phyloP scores from a whole-genome alignment of 176 grass and related monocot genomes.

The Carex cristatella region DNA sequence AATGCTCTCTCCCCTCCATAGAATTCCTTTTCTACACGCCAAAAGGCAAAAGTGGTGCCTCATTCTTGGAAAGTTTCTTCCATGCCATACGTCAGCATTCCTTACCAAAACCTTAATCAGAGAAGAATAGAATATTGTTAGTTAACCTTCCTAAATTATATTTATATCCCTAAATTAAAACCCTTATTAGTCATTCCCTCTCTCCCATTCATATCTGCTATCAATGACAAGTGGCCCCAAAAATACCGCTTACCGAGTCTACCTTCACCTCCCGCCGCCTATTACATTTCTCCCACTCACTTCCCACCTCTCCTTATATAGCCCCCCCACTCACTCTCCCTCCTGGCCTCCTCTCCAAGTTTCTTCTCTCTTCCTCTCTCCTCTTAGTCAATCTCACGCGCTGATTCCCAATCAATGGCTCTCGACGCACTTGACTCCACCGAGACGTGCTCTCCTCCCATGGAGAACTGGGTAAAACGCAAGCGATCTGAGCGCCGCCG shows the following conservation, averaged over 20 bases:
- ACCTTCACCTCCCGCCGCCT: constrained; percentile 25
- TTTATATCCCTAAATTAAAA: background rate
- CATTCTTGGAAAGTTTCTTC: constrained; percentile 3
- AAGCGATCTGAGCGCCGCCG: constrained; percentile 19
- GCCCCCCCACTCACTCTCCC: constrained; percentile 10
- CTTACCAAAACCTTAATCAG: background rate
- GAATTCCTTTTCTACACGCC: background rate
- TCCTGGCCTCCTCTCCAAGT: constrained; percentile 19
- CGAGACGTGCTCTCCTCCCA: constrained; percentile 19
- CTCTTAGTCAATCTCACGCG: constrained; percentile 36
- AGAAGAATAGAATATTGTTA: background rate
- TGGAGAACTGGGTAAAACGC: constrained; percentile 36
- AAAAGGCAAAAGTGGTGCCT: background rate
- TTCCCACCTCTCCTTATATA: constrained; percentile 27
- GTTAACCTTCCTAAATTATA: background rate
- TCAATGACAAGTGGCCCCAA: constrained; percentile 4
- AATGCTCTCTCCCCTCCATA: background rate
- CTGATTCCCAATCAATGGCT: constrained; percentile 29
- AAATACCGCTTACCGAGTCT: constrained; percentile 10
- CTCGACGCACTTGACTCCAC: constrained; percentile 24
- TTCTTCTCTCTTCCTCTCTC: constrained; percentile 13
- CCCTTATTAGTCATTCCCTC: background rate
- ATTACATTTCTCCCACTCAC: constrained; percentile 24
- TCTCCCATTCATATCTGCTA: background rate
- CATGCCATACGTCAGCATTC: background rate